Percentiles rank a stretch among this genome's conserved stretches.
Evolutionary conservation across 352 stramenopile genomes (phyloP).

Genomic region (Phytophthora cryptogea): DNA sequence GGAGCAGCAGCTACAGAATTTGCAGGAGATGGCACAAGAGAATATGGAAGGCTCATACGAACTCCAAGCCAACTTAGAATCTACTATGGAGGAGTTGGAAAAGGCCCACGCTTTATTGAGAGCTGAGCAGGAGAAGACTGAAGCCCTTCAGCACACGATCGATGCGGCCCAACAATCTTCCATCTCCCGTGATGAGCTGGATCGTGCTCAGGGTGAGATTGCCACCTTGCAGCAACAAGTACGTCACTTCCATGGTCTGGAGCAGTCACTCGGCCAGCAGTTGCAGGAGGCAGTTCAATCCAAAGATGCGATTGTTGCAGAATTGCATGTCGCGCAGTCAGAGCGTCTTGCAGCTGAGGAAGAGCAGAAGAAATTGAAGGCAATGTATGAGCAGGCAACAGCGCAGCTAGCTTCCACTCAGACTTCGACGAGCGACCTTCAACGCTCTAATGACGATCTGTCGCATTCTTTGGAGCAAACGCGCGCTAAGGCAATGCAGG

Average conservation of each 20-base stretch:
- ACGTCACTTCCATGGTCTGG: slow-evolving; percentile 39
- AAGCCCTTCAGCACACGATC: slow-evolving; percentile 26
- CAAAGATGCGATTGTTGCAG: slow-evolving; percentile 34
- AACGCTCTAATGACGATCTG: slow-evolving; percentile 57
- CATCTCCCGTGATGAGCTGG: slow-evolving; percentile 35
- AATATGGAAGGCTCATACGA: slow-evolving; percentile 60
- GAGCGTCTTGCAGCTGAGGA: slow-evolving; percentile 37
- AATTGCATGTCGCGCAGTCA: slow-evolving; percentile 31
- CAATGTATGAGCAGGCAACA: slow-evolving; percentile 29
- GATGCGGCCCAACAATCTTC: slow-evolving; percentile 31
- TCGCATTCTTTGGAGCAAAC: slow-evolving; percentile 50
- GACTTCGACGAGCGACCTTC: slow-evolving; percentile 40
- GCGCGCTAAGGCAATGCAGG: slow-evolving; percentile 35
- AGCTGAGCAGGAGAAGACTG: slow-evolving; percentile 34
- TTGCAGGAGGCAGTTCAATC: slow-evolving; percentile 28
- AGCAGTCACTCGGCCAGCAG: slow-evolving; percentile 47
- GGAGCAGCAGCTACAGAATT: slow-evolving; percentile 62
- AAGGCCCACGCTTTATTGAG: slow-evolving; percentile 31
- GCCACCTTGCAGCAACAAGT: slow-evolving; percentile 38
- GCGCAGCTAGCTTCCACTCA: slow-evolving; percentile 34
- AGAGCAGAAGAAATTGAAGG: slow-evolving; percentile 37
- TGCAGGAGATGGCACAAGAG: slow-evolving; percentile 68
- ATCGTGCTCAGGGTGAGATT: slow-evolving; percentile 44
- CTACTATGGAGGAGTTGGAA: slow-evolving; percentile 51
- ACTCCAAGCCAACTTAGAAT: slow-evolving; percentile 62